phyloP scores from a whole-genome alignment of 2,329 filamentous ascomycete genomes.

The Paecilomyces variotii region DNA sequence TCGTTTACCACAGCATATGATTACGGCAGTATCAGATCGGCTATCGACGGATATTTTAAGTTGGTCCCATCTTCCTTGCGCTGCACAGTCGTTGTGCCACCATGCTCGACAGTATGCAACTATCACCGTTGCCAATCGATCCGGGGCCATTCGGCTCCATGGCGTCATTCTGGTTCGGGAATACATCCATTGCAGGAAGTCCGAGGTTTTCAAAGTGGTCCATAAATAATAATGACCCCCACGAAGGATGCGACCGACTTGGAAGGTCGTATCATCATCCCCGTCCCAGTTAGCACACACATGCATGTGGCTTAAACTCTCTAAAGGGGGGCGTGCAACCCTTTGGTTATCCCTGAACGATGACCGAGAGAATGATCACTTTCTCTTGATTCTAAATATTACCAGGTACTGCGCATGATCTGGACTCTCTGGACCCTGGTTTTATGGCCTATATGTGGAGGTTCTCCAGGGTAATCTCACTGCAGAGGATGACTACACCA shows the following conservation, averaged over 20 bases:
- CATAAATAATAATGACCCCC: slow-evolving; percentile 18
- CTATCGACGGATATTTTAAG: background rate
- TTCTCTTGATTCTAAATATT: background rate
- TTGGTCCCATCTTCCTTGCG: too few relatives aligned
- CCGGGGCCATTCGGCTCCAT: slow-evolving; percentile 39
- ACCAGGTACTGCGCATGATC: slow-evolving; percentile 40
- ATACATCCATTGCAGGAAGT: slow-evolving; percentile 36
- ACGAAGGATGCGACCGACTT: slow-evolving; percentile 26
- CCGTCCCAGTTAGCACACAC: slow-evolving; percentile 45
- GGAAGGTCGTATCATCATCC: slow-evolving; percentile 39
- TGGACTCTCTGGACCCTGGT: slow-evolving; percentile 32
- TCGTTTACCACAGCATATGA: background rate
- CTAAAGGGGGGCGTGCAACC: slow-evolving; percentile 22
- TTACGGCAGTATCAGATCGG: background rate
- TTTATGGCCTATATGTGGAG: slow-evolving; percentile 44
- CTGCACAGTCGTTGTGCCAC: background rate
- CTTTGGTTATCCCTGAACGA: background rate
- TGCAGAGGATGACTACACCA: slow-evolving; percentile 37
- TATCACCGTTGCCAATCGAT: slow-evolving; percentile 44
- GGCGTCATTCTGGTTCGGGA: slow-evolving; percentile 38
- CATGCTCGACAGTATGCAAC: slow-evolving; percentile 44
- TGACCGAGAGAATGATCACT: background rate
- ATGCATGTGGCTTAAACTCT: slow-evolving; percentile 43
- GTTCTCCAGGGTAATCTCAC: slow-evolving; percentile 40
- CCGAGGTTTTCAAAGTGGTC: slow-evolving; percentile 17